Evolutionary conservation across 495 filamentous ascomycete species (phyloP).

Genomic region (Astrocystis sublimbata): DNA sequence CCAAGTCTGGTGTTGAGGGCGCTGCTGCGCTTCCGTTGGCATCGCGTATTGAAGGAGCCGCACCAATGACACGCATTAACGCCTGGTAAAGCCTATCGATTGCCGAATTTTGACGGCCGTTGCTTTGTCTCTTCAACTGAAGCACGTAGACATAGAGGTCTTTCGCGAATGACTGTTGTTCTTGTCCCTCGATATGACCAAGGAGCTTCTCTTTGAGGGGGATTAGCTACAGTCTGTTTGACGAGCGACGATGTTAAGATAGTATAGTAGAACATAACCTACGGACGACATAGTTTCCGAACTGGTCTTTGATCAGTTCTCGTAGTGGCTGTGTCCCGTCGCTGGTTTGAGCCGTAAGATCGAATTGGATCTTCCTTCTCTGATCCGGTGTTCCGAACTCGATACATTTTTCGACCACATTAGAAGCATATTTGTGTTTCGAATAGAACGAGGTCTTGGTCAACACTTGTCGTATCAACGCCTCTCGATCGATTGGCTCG

Average conservation of each 20-base stretch:
- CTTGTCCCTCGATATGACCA: constrained; percentile 62
- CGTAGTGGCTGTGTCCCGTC: constrained; percentile 69
- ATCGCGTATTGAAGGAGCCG: constrained; percentile 20
- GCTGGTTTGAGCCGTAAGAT: constrained; percentile 59
- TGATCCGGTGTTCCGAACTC: constrained; percentile 69
- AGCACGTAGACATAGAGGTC: constrained; percentile 73
- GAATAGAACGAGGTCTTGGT: constrained; percentile 72
- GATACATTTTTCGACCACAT: constrained; percentile 96
- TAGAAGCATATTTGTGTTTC: constrained; percentile 96
- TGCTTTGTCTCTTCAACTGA: constrained; percentile 69
- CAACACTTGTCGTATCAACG: constrained; percentile 74
- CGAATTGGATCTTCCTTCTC: constrained; percentile 67
- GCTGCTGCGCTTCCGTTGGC: constrained; percentile 15
- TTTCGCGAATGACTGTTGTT: constrained; percentile 67
- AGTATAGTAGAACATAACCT: constrained; percentile 46
- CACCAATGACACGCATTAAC: no score
- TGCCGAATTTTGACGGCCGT: constrained; percentile 75
- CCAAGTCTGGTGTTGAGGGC: constrained; percentile 37
- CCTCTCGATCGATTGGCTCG: constrained; percentile 68
- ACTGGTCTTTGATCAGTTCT: constrained; percentile 84
- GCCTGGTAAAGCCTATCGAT: constrained; percentile 71
- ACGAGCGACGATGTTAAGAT: not conserved
- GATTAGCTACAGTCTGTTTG: constrained; percentile 20
- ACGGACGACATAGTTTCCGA: constrained; percentile 97
- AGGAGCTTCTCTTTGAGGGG: constrained; percentile 72